phyloP scores from a whole-genome alignment of 2,329 filamentous ascomycete species.

The Beauveria medogensis region DNA sequence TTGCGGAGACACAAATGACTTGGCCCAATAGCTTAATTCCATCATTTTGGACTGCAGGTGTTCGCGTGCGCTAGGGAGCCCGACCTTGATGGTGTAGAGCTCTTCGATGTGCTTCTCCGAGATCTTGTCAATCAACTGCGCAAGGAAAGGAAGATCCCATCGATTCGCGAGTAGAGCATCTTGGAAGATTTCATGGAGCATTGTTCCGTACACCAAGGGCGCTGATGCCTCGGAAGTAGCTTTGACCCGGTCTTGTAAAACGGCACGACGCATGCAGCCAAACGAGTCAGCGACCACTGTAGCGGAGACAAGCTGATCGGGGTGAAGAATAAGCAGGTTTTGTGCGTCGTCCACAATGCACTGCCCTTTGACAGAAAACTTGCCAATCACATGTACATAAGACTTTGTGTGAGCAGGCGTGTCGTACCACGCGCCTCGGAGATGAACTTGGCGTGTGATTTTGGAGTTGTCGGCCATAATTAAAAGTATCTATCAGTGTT shows the following conservation, averaged over 20 bases:
- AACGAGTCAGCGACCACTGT: constrained; percentile 97
- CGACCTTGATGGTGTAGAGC: constrained; percentile 78
- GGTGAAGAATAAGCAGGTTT: constrained; percentile 85
- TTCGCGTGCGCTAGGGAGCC: constrained; percentile 62
- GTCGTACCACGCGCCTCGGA: constrained; percentile 81
- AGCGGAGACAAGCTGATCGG: constrained; percentile 89
- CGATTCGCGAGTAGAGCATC: constrained; percentile 74
- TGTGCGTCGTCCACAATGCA: constrained; percentile 76
- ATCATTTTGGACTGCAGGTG: constrained; percentile 77
- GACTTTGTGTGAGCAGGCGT: constrained; percentile 66
- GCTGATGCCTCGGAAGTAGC: constrained; percentile 73
- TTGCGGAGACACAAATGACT: constrained; percentile 63
- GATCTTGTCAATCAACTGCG: constrained; percentile 56
- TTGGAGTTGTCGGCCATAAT: constrained; percentile 71
- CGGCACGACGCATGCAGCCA: constrained; percentile 79
- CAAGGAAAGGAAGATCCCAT: constrained; percentile 67
- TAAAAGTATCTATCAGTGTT: constrained; percentile 56
- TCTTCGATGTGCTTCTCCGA: constrained; percentile 78
- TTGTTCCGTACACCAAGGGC: constrained; percentile 82
- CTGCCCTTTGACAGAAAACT: constrained; percentile 60
- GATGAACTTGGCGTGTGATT: constrained; percentile 56
- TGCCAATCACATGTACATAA: constrained; percentile 79
- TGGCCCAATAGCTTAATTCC: constrained; percentile 76
- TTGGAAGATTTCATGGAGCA: constrained; percentile 94
- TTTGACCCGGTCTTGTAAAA: constrained; percentile 91